Evolutionary conservation across 305 asterid genomes (phyloP).

Genomic region (Fraxinus nigra): DNA sequence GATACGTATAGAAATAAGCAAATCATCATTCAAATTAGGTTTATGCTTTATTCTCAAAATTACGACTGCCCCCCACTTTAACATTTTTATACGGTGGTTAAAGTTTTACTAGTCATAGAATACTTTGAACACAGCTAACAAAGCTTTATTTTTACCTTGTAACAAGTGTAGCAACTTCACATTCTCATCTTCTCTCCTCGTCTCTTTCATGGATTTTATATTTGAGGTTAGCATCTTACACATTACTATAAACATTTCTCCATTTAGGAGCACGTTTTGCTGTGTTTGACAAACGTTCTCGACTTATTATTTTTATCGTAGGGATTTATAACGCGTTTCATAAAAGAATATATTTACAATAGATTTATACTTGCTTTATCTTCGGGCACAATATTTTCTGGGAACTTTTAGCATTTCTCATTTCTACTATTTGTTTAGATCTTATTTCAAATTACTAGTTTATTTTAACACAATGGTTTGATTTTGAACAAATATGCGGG

Average conservation of each 20-base stretch:
- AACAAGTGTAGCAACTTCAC: not conserved
- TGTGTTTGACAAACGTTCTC: not conserved
- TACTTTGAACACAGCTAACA: too few relatives aligned
- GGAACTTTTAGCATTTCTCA: not conserved
- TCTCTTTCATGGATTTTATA: too few relatives aligned
- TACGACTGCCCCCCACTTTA: too few relatives aligned
- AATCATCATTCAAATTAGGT: too few relatives aligned
- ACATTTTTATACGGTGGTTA: too few relatives aligned
- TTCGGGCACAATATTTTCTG: not conserved
- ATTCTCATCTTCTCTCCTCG: not conserved
- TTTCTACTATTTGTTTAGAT: not conserved
- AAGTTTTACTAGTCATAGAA: too few relatives aligned
- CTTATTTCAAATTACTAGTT: not conserved
- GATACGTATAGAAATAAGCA: too few relatives aligned
- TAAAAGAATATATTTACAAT: not conserved
- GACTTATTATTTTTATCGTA: not conserved
- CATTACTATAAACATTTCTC: not conserved
- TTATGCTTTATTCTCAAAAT: too few relatives aligned
- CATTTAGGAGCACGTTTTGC: not conserved
- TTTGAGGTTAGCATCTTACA: not conserved
- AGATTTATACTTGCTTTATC: not conserved
- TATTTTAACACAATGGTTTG: not conserved
- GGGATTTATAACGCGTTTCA: not conserved
- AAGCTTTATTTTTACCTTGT: not conserved
- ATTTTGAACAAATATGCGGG: not conserved